These are phyloP conservation scores for Alternaria tenuissima DNA, from an alignment of 2,329 filamentous ascomycete species.

Conservation along the genomic window DNA sequence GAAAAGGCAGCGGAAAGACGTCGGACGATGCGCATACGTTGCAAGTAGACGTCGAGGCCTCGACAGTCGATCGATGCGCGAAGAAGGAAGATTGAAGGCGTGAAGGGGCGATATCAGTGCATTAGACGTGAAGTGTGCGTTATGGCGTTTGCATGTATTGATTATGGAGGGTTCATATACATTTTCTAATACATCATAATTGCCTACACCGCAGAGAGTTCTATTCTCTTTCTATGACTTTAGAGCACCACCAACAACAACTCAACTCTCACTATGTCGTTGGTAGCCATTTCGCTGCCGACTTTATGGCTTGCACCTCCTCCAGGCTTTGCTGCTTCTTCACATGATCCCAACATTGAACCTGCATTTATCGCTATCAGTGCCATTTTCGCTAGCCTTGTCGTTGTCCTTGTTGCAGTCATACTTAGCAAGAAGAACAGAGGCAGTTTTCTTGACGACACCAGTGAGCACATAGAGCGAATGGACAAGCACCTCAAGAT, in stretches of 20 bases:
- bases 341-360: background rate
- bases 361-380: constrained; percentile 15
- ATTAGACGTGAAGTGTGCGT: background rate
- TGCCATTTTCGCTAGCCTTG: constrained; percentile 6
- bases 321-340: constrained; percentile 1
- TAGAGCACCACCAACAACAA: background rate
- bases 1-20: constrained; percentile 2
- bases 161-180: background rate
- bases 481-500: background rate
- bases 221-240: background rate
- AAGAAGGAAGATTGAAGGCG: constrained; percentile 3
- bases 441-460: background rate
- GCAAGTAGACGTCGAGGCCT: constrained; percentile 17
- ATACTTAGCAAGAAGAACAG: background rate
- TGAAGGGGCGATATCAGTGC: constrained; percentile 1
- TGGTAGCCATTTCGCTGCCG: background rate
- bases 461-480: background rate
- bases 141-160: background rate
- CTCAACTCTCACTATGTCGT: background rate
- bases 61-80: constrained; percentile 16
- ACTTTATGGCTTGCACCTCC: constrained; percentile 14
- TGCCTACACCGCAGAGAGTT: background rate
- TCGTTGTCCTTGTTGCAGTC: background rate
- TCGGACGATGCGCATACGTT: constrained; percentile 14
- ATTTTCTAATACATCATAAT: background rate